These are phyloP conservation scores for Nicotiana otophora DNA, from an alignment of 257 asterid genomes.

Conservation along the genomic window DNA sequence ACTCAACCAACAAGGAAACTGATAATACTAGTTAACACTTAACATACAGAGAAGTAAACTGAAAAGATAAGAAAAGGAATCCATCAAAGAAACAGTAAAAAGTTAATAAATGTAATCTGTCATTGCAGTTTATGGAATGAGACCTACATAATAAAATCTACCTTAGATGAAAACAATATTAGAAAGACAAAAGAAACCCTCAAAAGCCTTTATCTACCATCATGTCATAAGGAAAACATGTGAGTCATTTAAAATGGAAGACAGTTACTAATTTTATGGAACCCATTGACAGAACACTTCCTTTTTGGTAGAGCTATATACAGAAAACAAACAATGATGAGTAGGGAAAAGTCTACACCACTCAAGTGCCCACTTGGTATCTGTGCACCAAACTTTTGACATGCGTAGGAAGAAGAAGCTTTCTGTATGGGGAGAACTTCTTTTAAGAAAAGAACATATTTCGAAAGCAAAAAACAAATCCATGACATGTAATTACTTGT, in stretches of 20 bases:
- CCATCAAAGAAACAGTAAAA: slow-evolving; percentile 3
- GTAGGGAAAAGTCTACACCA: background rate
- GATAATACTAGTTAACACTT: background rate
- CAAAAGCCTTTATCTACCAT: background rate
- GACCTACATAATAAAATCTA: background rate
- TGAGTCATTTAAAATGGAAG: background rate
- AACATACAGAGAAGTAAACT: background rate
- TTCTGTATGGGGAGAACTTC: background rate
- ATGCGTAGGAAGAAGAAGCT: background rate
- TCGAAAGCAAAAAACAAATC: background rate
- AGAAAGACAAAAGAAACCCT: background rate
- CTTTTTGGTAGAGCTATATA: background rate
- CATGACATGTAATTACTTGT: background rate
- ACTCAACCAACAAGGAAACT: slow-evolving; percentile 1
- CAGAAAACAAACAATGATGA: background rate
- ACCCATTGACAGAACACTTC: background rate
- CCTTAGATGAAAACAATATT: background rate
- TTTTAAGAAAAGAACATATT: background rate
- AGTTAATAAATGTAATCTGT: background rate
- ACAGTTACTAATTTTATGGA: background rate
- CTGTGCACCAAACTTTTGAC: background rate
- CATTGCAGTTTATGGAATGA: background rate
- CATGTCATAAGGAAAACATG: background rate
- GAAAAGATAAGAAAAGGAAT: background rate
- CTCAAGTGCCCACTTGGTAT: background rate